A percentile compares a stretch with the other conserved stretches of the same genome.
Conservation (phyloP, 108 stramenopile species). For the Fragilariopsis cylindrus region DNA sequence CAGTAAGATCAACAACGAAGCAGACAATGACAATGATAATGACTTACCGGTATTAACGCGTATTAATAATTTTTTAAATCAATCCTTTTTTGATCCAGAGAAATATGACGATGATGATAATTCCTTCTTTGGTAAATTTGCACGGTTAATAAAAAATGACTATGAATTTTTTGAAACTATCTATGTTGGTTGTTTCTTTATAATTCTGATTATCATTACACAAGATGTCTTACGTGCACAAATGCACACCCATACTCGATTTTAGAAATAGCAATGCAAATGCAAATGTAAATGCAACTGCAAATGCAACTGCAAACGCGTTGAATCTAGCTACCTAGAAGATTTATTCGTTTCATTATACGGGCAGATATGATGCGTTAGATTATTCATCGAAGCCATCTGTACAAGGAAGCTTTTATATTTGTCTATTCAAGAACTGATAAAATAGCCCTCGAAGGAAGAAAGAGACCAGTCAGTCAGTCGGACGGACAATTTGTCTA, state of each 20-base stretch:
- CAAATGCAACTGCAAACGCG: too few species aligned
- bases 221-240: slow-evolving; percentile 66
- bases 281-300: too few species aligned
- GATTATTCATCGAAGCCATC: too few species aligned
- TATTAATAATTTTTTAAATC: slow-evolving; percentile 54
- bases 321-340: too few species aligned
- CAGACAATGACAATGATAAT: not conserved
- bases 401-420: too few species aligned
- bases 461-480: too few species aligned
- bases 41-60: not conserved
- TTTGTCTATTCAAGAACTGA: too few species aligned
- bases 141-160: slow-evolving; percentile 64
- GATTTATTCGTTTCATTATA: too few species aligned
- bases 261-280: not conserved
- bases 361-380: too few species aligned
- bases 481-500: too few species aligned
- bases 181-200: slow-evolving; percentile 54
- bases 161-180: slow-evolving; percentile 73
- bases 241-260: not conserved
- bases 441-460: too few species aligned
- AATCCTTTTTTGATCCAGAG: slow-evolving; percentile 67
- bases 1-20: not conserved
- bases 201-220: slow-evolving; percentile 53
- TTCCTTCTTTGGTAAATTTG: slow-evolving; percentile 51
- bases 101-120: slow-evolving; percentile 42